phyloP scores from a whole-genome alignment of 2,329 filamentous ascomycete species.

The Coniochaeta sp. region DNA sequence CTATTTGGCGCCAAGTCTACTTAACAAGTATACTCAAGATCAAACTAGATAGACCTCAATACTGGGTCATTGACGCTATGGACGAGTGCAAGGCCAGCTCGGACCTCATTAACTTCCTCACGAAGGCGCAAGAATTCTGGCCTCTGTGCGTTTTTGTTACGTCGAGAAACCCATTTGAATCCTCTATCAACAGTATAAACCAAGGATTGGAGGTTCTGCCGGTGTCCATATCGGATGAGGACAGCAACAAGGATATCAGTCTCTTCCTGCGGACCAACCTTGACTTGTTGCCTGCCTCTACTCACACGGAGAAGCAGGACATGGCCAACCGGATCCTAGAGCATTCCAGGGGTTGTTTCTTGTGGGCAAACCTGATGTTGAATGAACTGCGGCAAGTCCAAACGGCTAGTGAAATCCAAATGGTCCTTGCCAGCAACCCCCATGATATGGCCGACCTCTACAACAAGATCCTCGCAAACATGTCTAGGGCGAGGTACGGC shows the following conservation, averaged over 20 bases:
- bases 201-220: conserved; percentile 8
- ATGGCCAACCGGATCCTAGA: conserved; percentile 14
- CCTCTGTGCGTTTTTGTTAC: conserved; percentile 20
- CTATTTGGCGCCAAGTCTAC: conserved; percentile 19
- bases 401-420: conserved; percentile 13
- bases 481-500: conserved; percentile 14
- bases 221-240: conserved; percentile 15
- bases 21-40: conserved; percentile 14
- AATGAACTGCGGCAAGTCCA: conserved; percentile 17
- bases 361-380: conserved; percentile 21
- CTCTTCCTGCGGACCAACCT: conserved; percentile 16
- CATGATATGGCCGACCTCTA: conserved; percentile 21
- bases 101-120: conserved; percentile 15
- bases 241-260: conserved; percentile 15
- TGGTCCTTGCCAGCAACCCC: conserved; percentile 16
- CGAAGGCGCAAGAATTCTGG: conserved; percentile 14
- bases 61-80: conserved; percentile 24
- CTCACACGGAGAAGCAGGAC: neutral
- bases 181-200: neutral
- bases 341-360: conserved; percentile 19
- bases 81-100: conserved; percentile 18
- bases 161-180: conserved; percentile 12
- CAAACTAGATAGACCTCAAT: conserved; percentile 14
- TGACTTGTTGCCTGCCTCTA: conserved; percentile 12
- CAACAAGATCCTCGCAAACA: conserved; percentile 15